Evolutionary conservation across 1,284 basidiomycete genomes (phyloP).

Genomic region (Wallemia hederae): DNA sequence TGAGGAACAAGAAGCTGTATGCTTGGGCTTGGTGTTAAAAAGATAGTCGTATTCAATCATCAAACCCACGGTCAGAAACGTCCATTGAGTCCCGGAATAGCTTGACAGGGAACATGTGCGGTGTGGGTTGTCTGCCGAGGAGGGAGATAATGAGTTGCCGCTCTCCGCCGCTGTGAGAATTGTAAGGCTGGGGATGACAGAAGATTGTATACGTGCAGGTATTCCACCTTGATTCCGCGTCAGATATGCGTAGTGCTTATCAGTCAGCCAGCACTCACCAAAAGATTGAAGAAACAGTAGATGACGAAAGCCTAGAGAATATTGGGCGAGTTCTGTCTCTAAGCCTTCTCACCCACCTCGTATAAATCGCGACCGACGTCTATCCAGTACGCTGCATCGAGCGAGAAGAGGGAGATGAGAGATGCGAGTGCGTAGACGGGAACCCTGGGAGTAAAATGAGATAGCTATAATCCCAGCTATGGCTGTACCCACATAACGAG

Average conservation of each 20-base stretch:
- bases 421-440: constrained; percentile 75
- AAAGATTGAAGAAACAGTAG: constrained; percentile 45
- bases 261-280: neutral
- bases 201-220: constrained; percentile 4
- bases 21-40: constrained; percentile 15
- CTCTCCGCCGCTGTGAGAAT: constrained; percentile 74
- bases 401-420: constrained; percentile 71
- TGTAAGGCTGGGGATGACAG: constrained; percentile 16
- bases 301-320: constrained; percentile 60
- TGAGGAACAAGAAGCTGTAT: constrained; percentile 72
- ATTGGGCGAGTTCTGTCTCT: neutral
- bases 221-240: constrained; percentile 13
- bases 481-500: constrained; percentile 42
- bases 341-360: constrained; percentile 31
- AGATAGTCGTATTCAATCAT: neutral
- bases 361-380: constrained; percentile 85
- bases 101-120: constrained; percentile 55
- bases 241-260: neutral
- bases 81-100: constrained; percentile 52
- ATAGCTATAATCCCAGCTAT: neutral
- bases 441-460: constrained; percentile 20
- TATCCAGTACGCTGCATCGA: constrained; percentile 86
- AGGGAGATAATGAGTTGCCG: constrained; percentile 66
- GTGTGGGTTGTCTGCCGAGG: constrained; percentile 62
- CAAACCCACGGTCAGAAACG: constrained; percentile 34